Percentiles rank a stretch among this genome's conserved stretches.
Evolutionary conservation across 1,139 yeast species (phyloP).

Genomic region (Suhomyces ambrosiae): DNA sequence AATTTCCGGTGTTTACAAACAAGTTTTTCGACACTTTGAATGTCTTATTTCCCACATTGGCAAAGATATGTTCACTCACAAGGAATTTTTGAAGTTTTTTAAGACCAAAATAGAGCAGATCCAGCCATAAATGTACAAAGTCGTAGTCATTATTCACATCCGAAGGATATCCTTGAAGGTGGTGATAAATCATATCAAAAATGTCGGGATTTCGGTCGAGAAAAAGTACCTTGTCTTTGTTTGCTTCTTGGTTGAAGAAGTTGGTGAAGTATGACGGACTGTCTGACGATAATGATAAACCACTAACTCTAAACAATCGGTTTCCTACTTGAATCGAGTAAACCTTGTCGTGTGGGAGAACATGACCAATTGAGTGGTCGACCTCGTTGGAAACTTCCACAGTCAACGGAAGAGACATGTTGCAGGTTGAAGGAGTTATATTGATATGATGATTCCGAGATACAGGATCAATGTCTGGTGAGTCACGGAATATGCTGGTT

Average conservation of each 20-base stretch:
- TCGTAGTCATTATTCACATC: slow-evolving; percentile 59
- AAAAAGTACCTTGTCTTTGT: slow-evolving; percentile 52
- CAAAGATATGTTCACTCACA: slow-evolving; percentile 57
- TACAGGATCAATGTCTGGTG: no score
- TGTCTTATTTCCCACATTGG: slow-evolving; percentile 60
- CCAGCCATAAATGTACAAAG: slow-evolving; percentile 66
- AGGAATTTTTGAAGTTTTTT: slow-evolving; percentile 55
- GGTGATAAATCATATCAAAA: slow-evolving; percentile 66
- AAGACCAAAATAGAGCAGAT: slow-evolving; percentile 71
- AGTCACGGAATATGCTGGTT: no score
- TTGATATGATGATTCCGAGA: no score
- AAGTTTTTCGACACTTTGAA: slow-evolving; percentile 62
- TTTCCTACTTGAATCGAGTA: slow-evolving; percentile 76
- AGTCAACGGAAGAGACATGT: slow-evolving; percentile 13
- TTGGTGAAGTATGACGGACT: slow-evolving; percentile 65
- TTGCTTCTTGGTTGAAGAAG: slow-evolving; percentile 41
- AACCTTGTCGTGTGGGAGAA: slow-evolving; percentile 67
- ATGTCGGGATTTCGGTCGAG: slow-evolving; percentile 78
- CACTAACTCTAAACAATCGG: slow-evolving; percentile 61
- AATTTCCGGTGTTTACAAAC: slow-evolving; percentile 60
- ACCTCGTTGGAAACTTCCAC: slow-evolving; percentile 30
- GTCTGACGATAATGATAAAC: slow-evolving; percentile 84
- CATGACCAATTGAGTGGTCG: slow-evolving; percentile 55
- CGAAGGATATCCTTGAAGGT: slow-evolving; percentile 77
- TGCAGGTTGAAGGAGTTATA: no score